Percentiles rank a stretch among this genome's conserved stretches.
phyloP scores from a whole-genome alignment of 164 flowering plant species.

The Kalanchoe fedtschenkoi region DNA sequence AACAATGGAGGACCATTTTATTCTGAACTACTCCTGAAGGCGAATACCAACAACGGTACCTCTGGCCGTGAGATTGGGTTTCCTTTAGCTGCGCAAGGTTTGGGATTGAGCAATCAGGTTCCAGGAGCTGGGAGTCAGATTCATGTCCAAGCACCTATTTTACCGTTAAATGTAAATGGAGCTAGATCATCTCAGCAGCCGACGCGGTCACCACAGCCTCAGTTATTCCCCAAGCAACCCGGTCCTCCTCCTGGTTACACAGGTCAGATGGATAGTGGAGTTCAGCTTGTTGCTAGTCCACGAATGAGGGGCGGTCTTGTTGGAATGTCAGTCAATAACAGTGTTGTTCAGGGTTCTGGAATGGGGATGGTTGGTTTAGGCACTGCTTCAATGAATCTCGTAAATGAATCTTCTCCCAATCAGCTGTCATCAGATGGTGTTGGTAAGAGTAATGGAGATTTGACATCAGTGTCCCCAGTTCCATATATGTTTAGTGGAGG shows the following conservation, averaged over 20 bases:
- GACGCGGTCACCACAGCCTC: slow-evolving; percentile 13
- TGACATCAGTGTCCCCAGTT: slow-evolving; percentile 68
- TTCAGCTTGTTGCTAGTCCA: slow-evolving; percentile 36
- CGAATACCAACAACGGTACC: slow-evolving; percentile 9
- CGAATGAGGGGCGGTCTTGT: slow-evolving; percentile 38
- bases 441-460: slow-evolving; percentile 65
- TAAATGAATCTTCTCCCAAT: slow-evolving; percentile 51
- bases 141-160: slow-evolving; percentile 22
- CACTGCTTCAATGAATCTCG: slow-evolving; percentile 30
- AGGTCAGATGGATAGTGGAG: slow-evolving; percentile 20
- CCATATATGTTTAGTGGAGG: slow-evolving; percentile 67
- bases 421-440: slow-evolving; percentile 66
- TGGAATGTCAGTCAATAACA: slow-evolving; percentile 30
- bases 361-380: slow-evolving; percentile 54
- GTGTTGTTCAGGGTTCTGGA: slow-evolving; percentile 40
- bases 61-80: slow-evolving; percentile 28
- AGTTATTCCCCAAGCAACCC: slow-evolving; percentile 30
- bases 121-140: slow-evolving; percentile 23
- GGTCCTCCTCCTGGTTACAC: slow-evolving; percentile 28
- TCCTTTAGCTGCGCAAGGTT: slow-evolving; percentile 18
- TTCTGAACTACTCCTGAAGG: slow-evolving; percentile 16
- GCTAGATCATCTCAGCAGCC: slow-evolving; percentile 32
- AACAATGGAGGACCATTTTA: slow-evolving; percentile 12
- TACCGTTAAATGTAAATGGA: slow-evolving; percentile 49
- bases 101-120: slow-evolving; percentile 21